Evolutionary conservation across 1,284 basidiomycete genomes (phyloP), one percentile per base, ranked within the genome.

Genomic region (Waitea zeae): DNA sequence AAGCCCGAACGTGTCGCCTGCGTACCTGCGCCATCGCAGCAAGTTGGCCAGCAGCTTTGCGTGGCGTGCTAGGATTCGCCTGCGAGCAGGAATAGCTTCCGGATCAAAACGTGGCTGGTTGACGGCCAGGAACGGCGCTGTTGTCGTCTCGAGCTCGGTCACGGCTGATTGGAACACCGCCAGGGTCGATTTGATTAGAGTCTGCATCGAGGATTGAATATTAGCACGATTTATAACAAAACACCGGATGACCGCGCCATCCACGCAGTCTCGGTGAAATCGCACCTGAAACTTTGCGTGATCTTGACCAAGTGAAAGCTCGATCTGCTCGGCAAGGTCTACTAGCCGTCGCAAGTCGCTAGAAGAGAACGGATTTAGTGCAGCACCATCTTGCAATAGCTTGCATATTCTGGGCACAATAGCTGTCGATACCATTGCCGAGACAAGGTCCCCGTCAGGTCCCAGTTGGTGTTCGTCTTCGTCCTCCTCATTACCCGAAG

Each of bases 361-460:
- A n/a, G 61, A 58, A 1, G 84, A 90, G 52, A 84, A 89, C 1
- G 81, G 76, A 51, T 96, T 83, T 38, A 90, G 64, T 1, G 70
- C 78, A 19, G 84, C 86, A 15, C 62, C 60, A 45, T 80, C 67
- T 17, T 90, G 50, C n/a, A n/a, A n/a, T 13, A 86, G 51, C 43
- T 70, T 77, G 46, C 67, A 70, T 5, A 95, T 49, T 28, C 77
- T 62, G 2, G 90, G 88, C 17, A 84, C 70, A 31, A 93, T 63
- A 1, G 79, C 74, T 0, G 84, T 86, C 9, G 80, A 75, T 17
- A 93, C 70, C 74, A 93, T 86, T 2, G 82, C 78, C 13, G 82
- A 72, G 17, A 89, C 76, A n/a, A 93, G 61, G 47, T 93, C 87
- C 11, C 82, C 84, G 40, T 90, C 86, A 1, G 80, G 70, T 5